Evolutionary conservation across 441 rosid genomes (phyloP), one percentile per base, ranked within the genome.

Genomic region (Syzygium malaccense): DNA sequence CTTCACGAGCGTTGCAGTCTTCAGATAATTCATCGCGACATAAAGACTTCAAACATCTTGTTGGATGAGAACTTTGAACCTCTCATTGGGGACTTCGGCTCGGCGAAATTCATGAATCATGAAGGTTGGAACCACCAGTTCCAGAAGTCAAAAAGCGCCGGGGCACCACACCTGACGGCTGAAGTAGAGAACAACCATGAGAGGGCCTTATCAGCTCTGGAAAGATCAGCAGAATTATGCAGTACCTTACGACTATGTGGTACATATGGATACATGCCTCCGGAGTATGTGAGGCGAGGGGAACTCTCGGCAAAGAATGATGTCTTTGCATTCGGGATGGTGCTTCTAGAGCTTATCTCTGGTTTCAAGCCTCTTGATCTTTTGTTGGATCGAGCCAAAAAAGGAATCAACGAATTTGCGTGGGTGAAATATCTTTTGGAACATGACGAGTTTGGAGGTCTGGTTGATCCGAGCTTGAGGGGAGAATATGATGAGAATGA

Each of bases 311-410:
- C 45, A n/a, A 87, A 75, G 86, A 71, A 49, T 55, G 88, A 87
- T 55, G 88, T 87, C 45, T 87, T 71, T 8, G 85, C 84, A 11
- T 87, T 51, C 19, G 88, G 88, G 18, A 71, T 55, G 32, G 41
- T 75, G 86, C 88, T 87, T 56, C 88, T 75, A 28, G 88, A 87
- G 58, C 88, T 87, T 25, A 41, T 87, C 48, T 53, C 85, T 54
- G 85, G 85, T 32, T 55, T 58, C 49, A 37, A 23, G 28, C 32
- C 66, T 32, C 9, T 7, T 18, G 58, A 55, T 37, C 62, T 54
- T n/a, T 37, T n/a, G 30, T 78, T 49, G 84, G 85, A 49, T 32
- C 51, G 14, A n/a, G 37, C 30, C 55, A 20, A 56, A 10, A 56
- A 37, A 18, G 33, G 66, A 26, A 86, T 55, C 30, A 32, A 66